These are phyloP conservation scores for Penicillium subrubescens DNA, from an alignment of 495 filamentous ascomycete species.

Conservation along the genomic window DNA sequence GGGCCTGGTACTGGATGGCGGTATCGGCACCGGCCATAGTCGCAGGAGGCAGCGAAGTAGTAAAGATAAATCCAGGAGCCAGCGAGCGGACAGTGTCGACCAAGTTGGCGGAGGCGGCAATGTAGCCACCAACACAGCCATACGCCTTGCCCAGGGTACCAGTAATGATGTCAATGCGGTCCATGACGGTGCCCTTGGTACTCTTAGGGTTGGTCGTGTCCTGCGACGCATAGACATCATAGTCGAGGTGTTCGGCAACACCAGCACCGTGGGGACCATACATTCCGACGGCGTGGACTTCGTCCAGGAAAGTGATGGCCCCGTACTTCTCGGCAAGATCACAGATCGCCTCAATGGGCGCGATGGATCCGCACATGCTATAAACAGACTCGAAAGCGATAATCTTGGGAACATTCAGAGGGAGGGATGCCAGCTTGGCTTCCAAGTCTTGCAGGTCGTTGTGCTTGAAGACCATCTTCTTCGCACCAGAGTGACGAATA, in stretches of 20 bases:
- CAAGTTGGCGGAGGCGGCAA: conserved; percentile 84
- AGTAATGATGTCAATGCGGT: conserved; percentile 95
- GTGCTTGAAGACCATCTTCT: conserved; percentile 98
- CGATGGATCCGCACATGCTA: conserved; percentile 98
- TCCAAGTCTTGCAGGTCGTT: conserved; percentile 92
- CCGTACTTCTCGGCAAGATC: conserved; percentile 97
- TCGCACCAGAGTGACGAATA: conserved; percentile 93
- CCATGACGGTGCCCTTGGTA: conserved; percentile 82
- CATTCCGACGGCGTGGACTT: conserved; percentile 99
- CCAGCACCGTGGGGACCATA: conserved; percentile 96
- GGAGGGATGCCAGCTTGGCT: conserved; percentile 83
- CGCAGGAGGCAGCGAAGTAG: conserved; percentile 90
- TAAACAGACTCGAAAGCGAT: conserved; percentile 99
- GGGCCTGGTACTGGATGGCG: conserved; percentile 90
- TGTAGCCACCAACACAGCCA: conserved; percentile 96
- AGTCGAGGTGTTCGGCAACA: conserved; percentile 96
- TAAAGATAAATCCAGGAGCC: conserved; percentile 98
- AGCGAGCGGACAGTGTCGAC: conserved; percentile 96
- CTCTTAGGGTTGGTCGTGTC: conserved; percentile 63
- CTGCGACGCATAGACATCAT: conserved; percentile 59
- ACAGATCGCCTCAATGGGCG: conserved; percentile 92
- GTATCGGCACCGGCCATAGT: conserved; percentile 93
- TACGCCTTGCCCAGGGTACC: conserved; percentile 97
- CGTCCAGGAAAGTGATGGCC: conserved; percentile 94
- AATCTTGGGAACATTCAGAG: conserved; percentile 85